Conservation (phyloP, 768 basidiomycete species). For the Amanita molliuscula region DNA sequence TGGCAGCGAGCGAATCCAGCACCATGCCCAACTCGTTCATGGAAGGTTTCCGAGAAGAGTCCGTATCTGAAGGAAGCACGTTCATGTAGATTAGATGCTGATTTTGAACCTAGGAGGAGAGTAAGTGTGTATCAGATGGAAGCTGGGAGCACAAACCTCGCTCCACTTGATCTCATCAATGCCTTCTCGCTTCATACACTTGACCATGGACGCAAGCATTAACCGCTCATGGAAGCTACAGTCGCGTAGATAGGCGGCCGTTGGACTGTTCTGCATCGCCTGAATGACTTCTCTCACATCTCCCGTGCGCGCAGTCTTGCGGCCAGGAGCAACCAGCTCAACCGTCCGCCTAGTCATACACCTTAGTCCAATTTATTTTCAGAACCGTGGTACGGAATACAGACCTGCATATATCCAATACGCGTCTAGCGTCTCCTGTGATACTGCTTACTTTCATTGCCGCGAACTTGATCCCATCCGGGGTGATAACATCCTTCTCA, state of each 20-base stretch:
- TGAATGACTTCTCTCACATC: slow-evolving; percentile 76
- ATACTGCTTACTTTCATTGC: slow-evolving; percentile 63
- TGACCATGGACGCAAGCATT: slow-evolving; percentile 76
- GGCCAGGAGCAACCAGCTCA: slow-evolving; percentile 53
- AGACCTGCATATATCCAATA: slow-evolving; percentile 79
- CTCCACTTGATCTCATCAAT: slow-evolving; percentile 84
- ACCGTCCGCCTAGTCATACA: slow-evolving; percentile 55
- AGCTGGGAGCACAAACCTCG: slow-evolving; percentile 40
- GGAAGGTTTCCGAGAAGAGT: slow-evolving; percentile 49
- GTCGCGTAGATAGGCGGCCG: slow-evolving; percentile 70
- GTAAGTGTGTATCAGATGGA: background rate
- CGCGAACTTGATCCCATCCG: slow-evolving; percentile 66
- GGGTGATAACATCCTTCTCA: slow-evolving; percentile 37
- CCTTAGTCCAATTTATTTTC: slow-evolving; percentile 1
- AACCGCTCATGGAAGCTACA: slow-evolving; percentile 84
- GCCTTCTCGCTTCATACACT: slow-evolving; percentile 75
- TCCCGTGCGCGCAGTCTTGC: slow-evolving; percentile 45
- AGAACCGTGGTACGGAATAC: slow-evolving; percentile 10
- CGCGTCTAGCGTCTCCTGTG: slow-evolving; percentile 89
- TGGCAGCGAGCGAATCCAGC: slow-evolving; percentile 66
- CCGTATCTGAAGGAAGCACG: slow-evolving; percentile 47
- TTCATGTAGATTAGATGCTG: slow-evolving; percentile 69
- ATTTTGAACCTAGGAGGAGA: slow-evolving; percentile 43
- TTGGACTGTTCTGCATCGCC: slow-evolving; percentile 87
- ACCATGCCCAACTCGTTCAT: slow-evolving; percentile 56